These are phyloP conservation scores for Athelia psychrophila DNA, from an alignment of 1,284 basidiomycete species.

Conservation along the genomic window DNA sequence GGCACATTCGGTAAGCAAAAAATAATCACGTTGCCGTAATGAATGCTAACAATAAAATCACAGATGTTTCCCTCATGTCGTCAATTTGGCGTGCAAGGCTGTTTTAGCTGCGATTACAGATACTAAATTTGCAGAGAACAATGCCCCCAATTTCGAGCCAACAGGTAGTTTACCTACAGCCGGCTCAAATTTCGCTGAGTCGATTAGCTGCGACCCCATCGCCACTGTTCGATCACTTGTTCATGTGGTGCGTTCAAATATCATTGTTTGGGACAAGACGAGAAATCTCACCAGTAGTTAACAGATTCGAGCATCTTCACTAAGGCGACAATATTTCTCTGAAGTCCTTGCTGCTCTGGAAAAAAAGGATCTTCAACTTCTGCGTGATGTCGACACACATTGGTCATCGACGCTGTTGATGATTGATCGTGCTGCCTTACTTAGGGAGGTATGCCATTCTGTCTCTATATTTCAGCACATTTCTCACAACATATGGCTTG, in stretches of 20 bases:
- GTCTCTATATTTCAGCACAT: neutral
- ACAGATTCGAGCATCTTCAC: conserved; percentile 4
- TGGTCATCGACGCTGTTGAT: conserved; percentile 19
- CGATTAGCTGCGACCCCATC: neutral
- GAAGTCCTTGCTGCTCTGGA: neutral
- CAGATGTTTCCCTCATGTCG: conserved; percentile 31
- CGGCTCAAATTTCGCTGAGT: too few relatives aligned
- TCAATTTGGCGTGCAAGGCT: conserved; percentile 28
- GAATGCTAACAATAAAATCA: neutral
- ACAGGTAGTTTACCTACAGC: too few relatives aligned
- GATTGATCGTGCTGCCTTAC: conserved; percentile 10
- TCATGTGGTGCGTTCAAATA: neutral
- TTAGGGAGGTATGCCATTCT: conserved; percentile 4
- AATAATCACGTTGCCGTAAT: neutral
- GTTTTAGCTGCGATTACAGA: conserved; percentile 12
- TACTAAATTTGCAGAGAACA: neutral
- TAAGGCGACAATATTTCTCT: conserved; percentile 2
- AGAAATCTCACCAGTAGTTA: neutral
- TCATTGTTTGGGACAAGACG: too few relatives aligned
- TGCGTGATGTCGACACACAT: conserved; percentile 15
- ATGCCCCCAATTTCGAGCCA: neutral
- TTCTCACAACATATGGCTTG: neutral
- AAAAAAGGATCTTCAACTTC: conserved; percentile 9
- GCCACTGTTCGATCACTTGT: neutral
- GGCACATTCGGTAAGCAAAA: conserved; percentile 3